Evolutionary conservation across 176 grass and related monocot genomes (phyloP).

Genomic region (Triticum monococcum): DNA sequence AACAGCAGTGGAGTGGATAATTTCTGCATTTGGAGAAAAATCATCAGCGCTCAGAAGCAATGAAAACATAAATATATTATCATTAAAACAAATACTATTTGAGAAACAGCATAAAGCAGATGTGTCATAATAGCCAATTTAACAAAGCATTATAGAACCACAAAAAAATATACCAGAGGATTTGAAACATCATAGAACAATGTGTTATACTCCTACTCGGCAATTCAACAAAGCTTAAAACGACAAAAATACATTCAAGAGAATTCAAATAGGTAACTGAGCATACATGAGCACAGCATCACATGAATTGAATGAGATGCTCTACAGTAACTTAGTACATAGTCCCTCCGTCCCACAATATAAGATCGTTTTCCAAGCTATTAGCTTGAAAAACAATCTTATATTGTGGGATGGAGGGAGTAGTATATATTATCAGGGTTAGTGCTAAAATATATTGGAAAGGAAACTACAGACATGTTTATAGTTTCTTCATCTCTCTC

Average conservation of each 20-base stretch:
- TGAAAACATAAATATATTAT: neutral
- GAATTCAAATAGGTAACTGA: neutral
- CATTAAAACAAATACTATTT: slow-evolving; percentile 1
- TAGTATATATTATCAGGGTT: neutral
- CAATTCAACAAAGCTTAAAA: slow-evolving; percentile 18
- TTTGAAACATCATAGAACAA: neutral
- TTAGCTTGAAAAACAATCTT: no score
- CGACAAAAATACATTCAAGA: neutral
- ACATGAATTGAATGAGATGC: slow-evolving; percentile 22
- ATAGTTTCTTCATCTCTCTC: neutral
- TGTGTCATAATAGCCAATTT: slow-evolving; percentile 13
- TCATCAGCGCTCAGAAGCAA: slow-evolving; percentile 9
- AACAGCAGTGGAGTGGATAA: slow-evolving; percentile 82
- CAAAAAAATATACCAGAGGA: neutral
- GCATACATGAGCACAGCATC: slow-evolving; percentile 7
- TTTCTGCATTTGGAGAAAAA: slow-evolving; percentile 64
- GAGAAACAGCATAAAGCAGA: neutral
- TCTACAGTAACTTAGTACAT: neutral
- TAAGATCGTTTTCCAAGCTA: no score
- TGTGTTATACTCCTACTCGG: neutral
- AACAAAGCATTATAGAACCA: neutral
- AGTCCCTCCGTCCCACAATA: no score
- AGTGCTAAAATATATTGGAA: neutral
- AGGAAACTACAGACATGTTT: slow-evolving; percentile 4
- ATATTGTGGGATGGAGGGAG: no score